A percentile compares a stretch with the other conserved stretches of the same genome.
Conservation (phyloP, 345 rosid genomes). For the Hibiscus tridactylites region DNA sequence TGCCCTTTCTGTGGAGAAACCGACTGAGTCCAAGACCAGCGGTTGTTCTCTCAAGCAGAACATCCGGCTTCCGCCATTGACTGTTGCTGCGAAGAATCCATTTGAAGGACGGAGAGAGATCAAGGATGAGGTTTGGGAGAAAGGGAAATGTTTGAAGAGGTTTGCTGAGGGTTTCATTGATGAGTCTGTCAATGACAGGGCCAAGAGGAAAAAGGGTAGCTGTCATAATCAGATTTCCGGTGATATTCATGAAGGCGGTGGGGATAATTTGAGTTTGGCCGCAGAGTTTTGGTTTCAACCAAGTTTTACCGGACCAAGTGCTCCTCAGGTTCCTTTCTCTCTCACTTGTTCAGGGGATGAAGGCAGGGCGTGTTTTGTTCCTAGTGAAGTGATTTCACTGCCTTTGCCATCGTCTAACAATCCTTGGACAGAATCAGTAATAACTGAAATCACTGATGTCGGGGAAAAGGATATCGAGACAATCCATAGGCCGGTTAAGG, state of each 20-base stretch:
- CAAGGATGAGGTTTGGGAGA: slow-evolving; percentile 64
- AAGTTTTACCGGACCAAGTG: slow-evolving; percentile 34
- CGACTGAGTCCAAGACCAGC: slow-evolving; percentile 52
- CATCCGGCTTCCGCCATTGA: slow-evolving; percentile 80
- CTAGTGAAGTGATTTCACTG: slow-evolving; percentile 57
- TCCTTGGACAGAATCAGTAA: slow-evolving; percentile 72
- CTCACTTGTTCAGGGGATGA: slow-evolving; percentile 65
- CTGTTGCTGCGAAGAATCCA: slow-evolving; percentile 32
- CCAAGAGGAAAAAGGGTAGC: slow-evolving; percentile 60
- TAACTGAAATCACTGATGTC: slow-evolving; percentile 60
- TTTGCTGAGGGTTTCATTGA: slow-evolving; percentile 56
- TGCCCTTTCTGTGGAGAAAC: slow-evolving; percentile 65
- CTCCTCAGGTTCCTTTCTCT: slow-evolving; percentile 56
- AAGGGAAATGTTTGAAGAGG: slow-evolving; percentile 74
- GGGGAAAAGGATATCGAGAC: slow-evolving; percentile 62
- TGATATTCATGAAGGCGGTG: slow-evolving; percentile 27
- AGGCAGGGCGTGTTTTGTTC: slow-evolving; percentile 63
- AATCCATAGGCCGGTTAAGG: slow-evolving; percentile 47
- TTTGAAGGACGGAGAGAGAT: slow-evolving; percentile 38
- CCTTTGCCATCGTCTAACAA: slow-evolving; percentile 56
- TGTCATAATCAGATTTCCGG: slow-evolving; percentile 16
- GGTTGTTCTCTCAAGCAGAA: slow-evolving; percentile 70
- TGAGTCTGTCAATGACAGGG: slow-evolving; percentile 52
- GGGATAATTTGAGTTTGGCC: slow-evolving; percentile 31
- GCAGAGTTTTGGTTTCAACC: slow-evolving; percentile 73